Evolutionary conservation across 2,329 filamentous ascomycete genomes (phyloP), one percentile per base, ranked within the genome.

Genomic region (Calonectria hongkongensis): DNA sequence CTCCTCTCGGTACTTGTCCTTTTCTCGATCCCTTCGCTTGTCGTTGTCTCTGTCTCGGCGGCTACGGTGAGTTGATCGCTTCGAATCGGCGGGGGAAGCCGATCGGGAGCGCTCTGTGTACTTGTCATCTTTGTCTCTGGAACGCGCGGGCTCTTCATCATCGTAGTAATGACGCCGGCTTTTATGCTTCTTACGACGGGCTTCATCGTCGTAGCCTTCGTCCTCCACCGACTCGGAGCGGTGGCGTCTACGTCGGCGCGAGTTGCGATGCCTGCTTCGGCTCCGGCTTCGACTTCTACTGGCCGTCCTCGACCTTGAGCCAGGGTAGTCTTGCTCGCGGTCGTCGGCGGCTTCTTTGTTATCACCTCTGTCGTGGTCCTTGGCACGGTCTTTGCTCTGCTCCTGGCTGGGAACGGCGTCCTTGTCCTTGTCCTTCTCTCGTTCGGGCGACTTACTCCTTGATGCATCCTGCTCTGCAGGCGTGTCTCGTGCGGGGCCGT

Each of bases 61-160:
- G 76, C 91, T 92, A 73, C 91, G 90, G 77, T 92, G 90, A 62
- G 88, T 87, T 8, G 90, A 88, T 67, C 88, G 84, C 75, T 88
- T 90, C 45, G 88, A 88, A 12, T 89, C 88, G 15, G 91, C 90
- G 1, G 89, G 90, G 2, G 94, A 95, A 6, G 88, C 88, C 6
- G 93, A 94, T 70, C 93, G 88, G 0, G 92, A 92, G 64, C 89
- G 88, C 60, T 91, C 89, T 15, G 86, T 85, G 76, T 87, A 79
- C 75, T 86, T 86, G 60, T 87, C 84, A 75, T 85, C 82, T 68
- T 75, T 82, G 43, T 84, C 82, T 70, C 75, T 82, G 51, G 84
- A 76, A 45, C 82, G 82, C 48, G 81, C 79, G n/a, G 79, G 63
- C 74, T 89, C 86, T 21, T 89, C 88, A 60, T 89, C 87, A 18